Evolutionary conservation across 2,329 filamentous ascomycete species (phyloP).

Genomic region (Aspergillus aculeatus): DNA sequence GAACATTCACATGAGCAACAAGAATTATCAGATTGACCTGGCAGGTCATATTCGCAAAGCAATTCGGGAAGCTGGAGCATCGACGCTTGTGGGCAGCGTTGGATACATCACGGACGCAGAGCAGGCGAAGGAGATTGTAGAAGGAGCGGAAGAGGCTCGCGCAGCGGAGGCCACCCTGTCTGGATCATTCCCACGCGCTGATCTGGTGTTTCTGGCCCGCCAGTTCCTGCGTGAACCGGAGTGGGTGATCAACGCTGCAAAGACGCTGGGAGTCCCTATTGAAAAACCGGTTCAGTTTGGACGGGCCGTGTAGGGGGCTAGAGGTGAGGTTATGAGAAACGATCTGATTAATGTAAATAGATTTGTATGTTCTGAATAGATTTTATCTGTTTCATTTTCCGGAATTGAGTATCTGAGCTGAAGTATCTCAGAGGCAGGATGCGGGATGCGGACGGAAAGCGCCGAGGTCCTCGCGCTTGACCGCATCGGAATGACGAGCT

Average conservation of each 20-base stretch:
- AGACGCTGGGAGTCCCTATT: slow-evolving; percentile 50
- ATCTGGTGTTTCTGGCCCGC: slow-evolving; percentile 53
- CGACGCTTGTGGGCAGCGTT: slow-evolving; percentile 53
- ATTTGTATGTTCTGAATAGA: neutral
- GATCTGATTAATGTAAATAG: neutral
- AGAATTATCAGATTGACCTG: slow-evolving; percentile 53
- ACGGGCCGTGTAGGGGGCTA: slow-evolving; percentile 18
- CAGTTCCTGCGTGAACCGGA: slow-evolving; percentile 58
- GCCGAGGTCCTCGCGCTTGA: neutral
- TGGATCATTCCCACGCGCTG: slow-evolving; percentile 36
- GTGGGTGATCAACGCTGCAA: slow-evolving; percentile 54
- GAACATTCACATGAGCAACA: slow-evolving; percentile 41
- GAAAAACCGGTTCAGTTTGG: slow-evolving; percentile 51
- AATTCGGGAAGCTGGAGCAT: slow-evolving; percentile 36
- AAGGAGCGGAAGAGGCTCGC: slow-evolving; percentile 32
- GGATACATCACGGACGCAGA: slow-evolving; percentile 55
- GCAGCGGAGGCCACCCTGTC: slow-evolving; percentile 27
- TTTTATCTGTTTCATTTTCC: neutral
- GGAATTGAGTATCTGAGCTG: neutral
- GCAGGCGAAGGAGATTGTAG: slow-evolving; percentile 50
- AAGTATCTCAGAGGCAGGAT: neutral
- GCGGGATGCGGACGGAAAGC: neutral
- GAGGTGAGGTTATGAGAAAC: neutral
- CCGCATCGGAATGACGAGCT: neutral
- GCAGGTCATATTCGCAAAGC: slow-evolving; percentile 46